Evolutionary conservation across 164 flowering plant genomes (phyloP), one percentile per base, ranked within the genome.

Genomic region (Macadamia tetraphylla): DNA sequence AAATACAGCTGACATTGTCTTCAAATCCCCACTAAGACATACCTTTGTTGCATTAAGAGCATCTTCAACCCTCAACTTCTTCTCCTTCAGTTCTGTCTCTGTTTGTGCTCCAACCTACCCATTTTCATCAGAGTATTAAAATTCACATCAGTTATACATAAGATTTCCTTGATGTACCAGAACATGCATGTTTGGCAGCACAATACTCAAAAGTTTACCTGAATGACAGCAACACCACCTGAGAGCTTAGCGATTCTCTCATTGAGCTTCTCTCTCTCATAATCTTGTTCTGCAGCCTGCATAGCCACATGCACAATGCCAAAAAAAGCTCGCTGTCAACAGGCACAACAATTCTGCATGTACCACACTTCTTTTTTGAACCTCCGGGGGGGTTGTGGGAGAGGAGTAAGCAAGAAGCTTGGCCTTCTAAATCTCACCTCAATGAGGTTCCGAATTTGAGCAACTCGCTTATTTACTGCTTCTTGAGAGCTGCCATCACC

Each of bases 21-120:
- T 6, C 5, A 17, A 52, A n/a, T 12, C n/a, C 31, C 17, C 29
- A 48, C 3, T 42, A 3, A 56, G 49, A 55, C 15, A 23, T 77
- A 88, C 98, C 98, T 92, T 94, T 31, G 99, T 92, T 32, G 99
- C 99, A 78, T 94, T 94, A 51, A 92, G 90, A 68, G 99, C 99
- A 85, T 94, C 99, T 77, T 94, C 99, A 40, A 94, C 98, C 75
- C 99, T 88, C 78, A 94, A 70, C 65, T 94, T 89, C 90, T 94
- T 92, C 62, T 92, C 99, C 74, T 92, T 94, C 62, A 94, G 78
- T 76, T 94, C 99, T 18, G 97, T 92, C 73, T 94, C 99, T 60
- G 99, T 94, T 81, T 94, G 99, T 13, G 99, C 99, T 66, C 99
- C 98, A 79, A 94, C 97, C 98, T 94, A 73, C 51, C 70, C 15